phyloP scores from a whole-genome alignment of 768 basidiomycete species.

The Mycena filopes region DNA sequence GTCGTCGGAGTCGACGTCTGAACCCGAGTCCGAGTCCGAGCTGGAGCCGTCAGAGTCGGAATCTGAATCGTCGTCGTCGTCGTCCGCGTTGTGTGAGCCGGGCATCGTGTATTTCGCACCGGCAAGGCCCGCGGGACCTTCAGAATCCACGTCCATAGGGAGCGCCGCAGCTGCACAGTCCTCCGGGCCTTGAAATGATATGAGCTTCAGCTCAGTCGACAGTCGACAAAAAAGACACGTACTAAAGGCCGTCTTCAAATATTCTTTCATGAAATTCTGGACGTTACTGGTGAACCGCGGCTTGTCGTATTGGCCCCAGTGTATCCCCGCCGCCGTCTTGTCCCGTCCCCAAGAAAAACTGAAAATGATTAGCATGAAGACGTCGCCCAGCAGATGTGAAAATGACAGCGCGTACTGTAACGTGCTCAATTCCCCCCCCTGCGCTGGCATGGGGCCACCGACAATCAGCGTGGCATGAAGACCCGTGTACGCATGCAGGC shows the following conservation, averaged over 20 bases:
- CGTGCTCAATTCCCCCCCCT: slow-evolving; percentile 3
- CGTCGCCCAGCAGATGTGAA: not conserved
- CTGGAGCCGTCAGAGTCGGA: too few species aligned
- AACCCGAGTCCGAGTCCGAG: not conserved
- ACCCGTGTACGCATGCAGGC: not conserved
- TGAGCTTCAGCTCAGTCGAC: not conserved
- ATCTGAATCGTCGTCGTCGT: not conserved
- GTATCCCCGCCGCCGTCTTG: not conserved
- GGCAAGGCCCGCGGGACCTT: not conserved
- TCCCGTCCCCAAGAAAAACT: not conserved
- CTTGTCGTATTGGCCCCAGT: slow-evolving; percentile 12
- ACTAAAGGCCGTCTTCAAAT: slow-evolving; percentile 8
- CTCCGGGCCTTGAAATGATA: not conserved
- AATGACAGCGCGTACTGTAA: slow-evolving; percentile 14
- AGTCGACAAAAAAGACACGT: not conserved
- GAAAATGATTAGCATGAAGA: not conserved
- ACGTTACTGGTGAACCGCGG: not conserved
- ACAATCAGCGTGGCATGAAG: not conserved
- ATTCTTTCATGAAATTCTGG: slow-evolving; percentile 9
- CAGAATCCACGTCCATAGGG: not conserved
- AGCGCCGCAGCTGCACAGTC: not conserved
- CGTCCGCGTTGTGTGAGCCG: not conserved
- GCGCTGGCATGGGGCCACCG: slow-evolving; percentile 18
- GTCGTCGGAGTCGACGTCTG: not conserved
- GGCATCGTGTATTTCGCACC: not conserved